These are phyloP conservation scores for Chaetomium globosum DNA, from an alignment of 2,329 filamentous ascomycete genomes.

Conservation along the genomic window DNA sequence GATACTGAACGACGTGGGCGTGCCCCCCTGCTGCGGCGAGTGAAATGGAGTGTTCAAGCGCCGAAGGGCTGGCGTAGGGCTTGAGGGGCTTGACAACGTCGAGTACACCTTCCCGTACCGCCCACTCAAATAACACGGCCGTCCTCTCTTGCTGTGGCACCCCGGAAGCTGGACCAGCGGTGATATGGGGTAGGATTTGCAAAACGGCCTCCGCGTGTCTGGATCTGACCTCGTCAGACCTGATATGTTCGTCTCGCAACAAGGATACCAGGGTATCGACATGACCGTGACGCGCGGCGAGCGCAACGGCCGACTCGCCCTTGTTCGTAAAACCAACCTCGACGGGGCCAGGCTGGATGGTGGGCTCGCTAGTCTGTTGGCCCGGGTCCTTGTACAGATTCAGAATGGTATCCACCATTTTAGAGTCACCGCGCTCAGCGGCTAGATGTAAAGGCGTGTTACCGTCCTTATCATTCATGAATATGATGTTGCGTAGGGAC, in stretches of 20 bases:
- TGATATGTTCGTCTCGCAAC: background rate
- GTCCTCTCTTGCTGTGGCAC: background rate
- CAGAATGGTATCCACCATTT: background rate
- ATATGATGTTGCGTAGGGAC: background rate
- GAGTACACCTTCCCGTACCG: background rate
- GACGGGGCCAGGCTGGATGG: no score
- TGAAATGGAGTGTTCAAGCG: background rate
- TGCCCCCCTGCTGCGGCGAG: background rate
- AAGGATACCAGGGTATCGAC: background rate
- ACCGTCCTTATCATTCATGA: background rate
- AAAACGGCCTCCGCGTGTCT: background rate
- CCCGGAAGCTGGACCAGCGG: background rate
- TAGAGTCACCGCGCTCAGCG: background rate
- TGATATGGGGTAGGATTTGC: background rate
- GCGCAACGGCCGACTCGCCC: background rate
- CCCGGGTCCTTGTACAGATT: background rate
- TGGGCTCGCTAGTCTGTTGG: background rate
- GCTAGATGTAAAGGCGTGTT: background rate
- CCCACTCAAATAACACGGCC: background rate
- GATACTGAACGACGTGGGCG: background rate
- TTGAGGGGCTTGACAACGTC: background rate
- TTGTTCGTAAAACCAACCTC: background rate
- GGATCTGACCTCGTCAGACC: background rate
- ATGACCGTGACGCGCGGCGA: background rate
- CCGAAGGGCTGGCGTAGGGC: background rate